Evolutionary conservation across 208 protist genomes (phyloP).

Genomic region (Naegleria fowleri): DNA sequence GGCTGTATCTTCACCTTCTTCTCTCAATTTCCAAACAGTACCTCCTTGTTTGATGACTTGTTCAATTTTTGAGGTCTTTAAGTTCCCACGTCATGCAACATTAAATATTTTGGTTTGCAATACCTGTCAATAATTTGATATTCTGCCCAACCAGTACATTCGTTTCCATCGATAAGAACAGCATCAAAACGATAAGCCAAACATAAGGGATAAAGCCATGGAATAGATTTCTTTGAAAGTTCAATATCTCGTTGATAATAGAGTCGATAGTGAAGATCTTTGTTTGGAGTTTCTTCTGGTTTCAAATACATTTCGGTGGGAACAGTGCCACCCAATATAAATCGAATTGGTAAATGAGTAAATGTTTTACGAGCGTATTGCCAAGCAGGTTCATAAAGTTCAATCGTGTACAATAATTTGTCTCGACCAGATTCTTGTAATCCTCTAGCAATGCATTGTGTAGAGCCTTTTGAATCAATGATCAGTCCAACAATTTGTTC

Average conservation of each 20-base stretch:
- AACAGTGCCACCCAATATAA: conserved; percentile 24
- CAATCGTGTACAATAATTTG: conserved; percentile 29
- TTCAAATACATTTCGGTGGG: conserved; percentile 23
- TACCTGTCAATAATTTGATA: neutral
- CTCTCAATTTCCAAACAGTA: neutral
- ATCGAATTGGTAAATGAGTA: neutral
- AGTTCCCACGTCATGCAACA: conserved; percentile 25
- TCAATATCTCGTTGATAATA: conserved; percentile 33
- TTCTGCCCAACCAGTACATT: conserved; percentile 30
- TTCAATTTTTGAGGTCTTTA: conserved; percentile 22
- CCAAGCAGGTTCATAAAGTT: conserved; percentile 20
- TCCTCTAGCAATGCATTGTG: conserved; percentile 16
- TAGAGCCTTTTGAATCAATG: too few relatives aligned
- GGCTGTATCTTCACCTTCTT: neutral
- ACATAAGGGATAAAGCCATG: conserved; percentile 18
- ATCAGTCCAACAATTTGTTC: too few relatives aligned
- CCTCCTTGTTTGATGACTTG: neutral
- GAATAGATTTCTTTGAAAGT: neutral
- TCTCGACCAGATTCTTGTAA: neutral
- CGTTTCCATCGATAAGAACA: conserved; percentile 31
- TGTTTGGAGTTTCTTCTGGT: conserved; percentile 25
- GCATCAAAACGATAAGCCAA: conserved; percentile 26
- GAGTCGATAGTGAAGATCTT: neutral
- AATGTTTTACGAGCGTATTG: conserved; percentile 17
- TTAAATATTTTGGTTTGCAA: conserved; percentile 27